Conservation (phyloP, 345 rosid species). For the Salix udensis region DNA sequence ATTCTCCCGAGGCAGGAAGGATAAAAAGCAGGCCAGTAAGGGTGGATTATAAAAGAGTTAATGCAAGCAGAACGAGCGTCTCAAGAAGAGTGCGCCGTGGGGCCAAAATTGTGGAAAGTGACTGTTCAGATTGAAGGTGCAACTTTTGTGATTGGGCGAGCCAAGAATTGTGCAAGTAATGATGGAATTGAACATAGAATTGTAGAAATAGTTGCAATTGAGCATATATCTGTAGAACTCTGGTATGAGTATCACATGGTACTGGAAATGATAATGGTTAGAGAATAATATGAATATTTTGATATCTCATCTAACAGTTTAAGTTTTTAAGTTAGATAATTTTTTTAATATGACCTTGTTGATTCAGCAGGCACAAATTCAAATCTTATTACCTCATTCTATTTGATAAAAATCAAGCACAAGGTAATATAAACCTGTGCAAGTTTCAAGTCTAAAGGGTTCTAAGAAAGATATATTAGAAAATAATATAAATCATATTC, state of each 20-base stretch:
- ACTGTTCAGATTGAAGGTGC: conserved; percentile 15
- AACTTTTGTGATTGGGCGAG: not conserved
- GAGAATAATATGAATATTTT: too few relatives aligned
- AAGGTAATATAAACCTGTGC: fast-evolving
- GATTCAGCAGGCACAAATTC: fast-evolving
- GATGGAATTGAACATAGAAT: too few relatives aligned
- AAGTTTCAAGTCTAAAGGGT: too few relatives aligned
- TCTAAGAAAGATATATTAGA: too few relatives aligned
- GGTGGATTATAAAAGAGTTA: conserved; percentile 13
- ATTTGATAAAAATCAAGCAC: too few relatives aligned
- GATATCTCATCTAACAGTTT: too few relatives aligned
- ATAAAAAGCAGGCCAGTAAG: conserved; percentile 12
- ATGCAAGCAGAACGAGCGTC: conserved; percentile 23
- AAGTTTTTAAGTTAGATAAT: fast-evolving
- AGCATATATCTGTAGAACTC: too few relatives aligned
- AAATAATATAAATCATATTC: too few relatives aligned
- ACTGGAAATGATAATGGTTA: too few relatives aligned
- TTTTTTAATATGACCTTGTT: too few relatives aligned
- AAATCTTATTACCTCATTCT: fast-evolving
- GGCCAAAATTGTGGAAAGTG: conserved; percentile 34
- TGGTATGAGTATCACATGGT: too few relatives aligned
- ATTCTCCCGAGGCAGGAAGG: conserved; percentile 13
- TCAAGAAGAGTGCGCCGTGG: conserved; percentile 33
- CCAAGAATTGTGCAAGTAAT: not conserved
- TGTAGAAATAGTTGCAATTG: too few relatives aligned